A percentile compares a stretch with the other conserved stretches of the same genome.
Conservation (phyloP, 208 protist species). For the Leishmania arabica region DNA sequence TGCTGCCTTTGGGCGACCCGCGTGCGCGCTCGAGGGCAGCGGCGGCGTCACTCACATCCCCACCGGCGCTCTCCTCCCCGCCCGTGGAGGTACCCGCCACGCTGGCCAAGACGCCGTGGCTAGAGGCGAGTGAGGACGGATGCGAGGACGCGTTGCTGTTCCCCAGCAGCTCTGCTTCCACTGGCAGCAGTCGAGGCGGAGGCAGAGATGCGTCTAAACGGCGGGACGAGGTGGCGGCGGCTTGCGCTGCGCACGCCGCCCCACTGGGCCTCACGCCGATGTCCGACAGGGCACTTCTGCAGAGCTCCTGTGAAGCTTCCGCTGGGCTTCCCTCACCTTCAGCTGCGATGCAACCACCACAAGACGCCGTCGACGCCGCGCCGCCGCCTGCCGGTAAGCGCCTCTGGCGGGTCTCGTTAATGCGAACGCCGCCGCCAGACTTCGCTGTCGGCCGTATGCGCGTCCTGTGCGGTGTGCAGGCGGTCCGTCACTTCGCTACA, state of each 20-base stretch:
- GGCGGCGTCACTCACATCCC: not conserved
- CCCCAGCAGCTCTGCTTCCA: constrained; percentile 9
- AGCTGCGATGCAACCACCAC: not conserved
- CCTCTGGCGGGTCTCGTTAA: not conserved
- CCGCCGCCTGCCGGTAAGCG: not conserved
- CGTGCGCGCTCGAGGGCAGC: not conserved
- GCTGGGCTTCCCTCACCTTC: not conserved
- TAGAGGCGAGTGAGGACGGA: constrained; percentile 6
- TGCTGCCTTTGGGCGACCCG: not conserved
- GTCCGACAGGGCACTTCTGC: too few relatives aligned
- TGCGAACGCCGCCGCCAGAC: not conserved
- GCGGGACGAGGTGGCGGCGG: not conserved
- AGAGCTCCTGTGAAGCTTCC: not conserved
- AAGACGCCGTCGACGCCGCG: not conserved
- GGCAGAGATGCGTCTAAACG: not conserved
- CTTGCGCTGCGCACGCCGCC: not conserved
- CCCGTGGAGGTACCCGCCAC: not conserved
- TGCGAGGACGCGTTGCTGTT: constrained; percentile 21
- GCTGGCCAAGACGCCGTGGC: not conserved
- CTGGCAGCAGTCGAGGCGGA: not conserved
- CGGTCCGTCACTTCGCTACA: not conserved
- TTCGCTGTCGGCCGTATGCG: not conserved
- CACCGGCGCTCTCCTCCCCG: not conserved
- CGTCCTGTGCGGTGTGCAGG: not conserved
- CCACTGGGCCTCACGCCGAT: not conserved